Evolutionary conservation across 306 rosid genomes (phyloP), one percentile per base, ranked within the genome.

Genomic region (Glycine latifolia): DNA sequence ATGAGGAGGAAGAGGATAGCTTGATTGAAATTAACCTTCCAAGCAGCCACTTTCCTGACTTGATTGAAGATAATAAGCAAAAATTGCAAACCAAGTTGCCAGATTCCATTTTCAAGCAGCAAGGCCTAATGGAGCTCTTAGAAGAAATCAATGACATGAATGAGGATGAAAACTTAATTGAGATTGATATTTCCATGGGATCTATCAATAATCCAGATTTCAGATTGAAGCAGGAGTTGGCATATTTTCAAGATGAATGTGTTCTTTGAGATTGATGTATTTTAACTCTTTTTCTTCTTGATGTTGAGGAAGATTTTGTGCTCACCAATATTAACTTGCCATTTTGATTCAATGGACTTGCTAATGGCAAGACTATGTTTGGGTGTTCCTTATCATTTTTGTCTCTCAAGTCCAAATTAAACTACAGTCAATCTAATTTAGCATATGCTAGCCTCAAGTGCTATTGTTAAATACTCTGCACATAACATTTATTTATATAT

Each of bases 81-180:
- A 82, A 82, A 31, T 39, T 62, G 75, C 74, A 78, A 66, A 10
- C 87, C 16, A 70, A 71, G 59, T 80, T 87, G 55, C 80, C 75
- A 6, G 83, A 84, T 44, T 82, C 86, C 56, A 67, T 84, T 46
- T 83, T 85, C 76, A 75, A 58, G 76, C 83, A 91, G 44, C 81
- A 76, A 67, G 82, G 83, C 26, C 69, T 88, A 6, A 54, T 78
- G 84, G 92, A 90, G 71, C 82, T 90, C 16, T 75, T 90, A n/a
- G 90, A 73, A 84, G 94, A 91, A 72, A 82, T 86, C 11, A 90
- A 81, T 79, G 94, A 76, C 61, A 86, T 89, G 84, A 91, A 87
- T 26, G 95, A 89, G 74, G 93, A 91, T 84, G 96, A 91, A 8
- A 91, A 82, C 68, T 82, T 91, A n/a, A 88, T 91, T 72, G 96